Conservation (phyloP, 2,329 filamentous ascomycete species). For the Ophiostoma perfectum region DNA sequence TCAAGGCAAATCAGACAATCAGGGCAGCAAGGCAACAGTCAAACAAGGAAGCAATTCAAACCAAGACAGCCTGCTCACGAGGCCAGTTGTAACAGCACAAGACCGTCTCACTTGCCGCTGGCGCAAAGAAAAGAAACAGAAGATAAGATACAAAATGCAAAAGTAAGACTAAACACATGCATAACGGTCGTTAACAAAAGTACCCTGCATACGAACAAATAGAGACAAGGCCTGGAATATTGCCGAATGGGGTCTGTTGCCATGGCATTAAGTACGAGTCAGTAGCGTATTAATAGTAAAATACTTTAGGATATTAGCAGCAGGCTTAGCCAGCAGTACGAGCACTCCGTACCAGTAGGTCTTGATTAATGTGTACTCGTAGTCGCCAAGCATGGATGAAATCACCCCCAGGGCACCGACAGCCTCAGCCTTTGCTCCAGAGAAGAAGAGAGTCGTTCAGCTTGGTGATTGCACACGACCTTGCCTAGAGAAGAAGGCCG, state of each 20-base stretch:
- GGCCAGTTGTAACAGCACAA: neutral
- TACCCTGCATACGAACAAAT: neutral
- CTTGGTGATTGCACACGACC: too few relatives aligned
- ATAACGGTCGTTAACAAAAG: too few relatives aligned
- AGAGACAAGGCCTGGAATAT: neutral
- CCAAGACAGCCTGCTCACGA: neutral
- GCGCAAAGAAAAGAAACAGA: neutral
- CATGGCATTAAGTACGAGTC: neutral
- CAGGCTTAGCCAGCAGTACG: too few relatives aligned
- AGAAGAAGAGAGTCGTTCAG: too few relatives aligned
- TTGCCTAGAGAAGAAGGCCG: too few relatives aligned
- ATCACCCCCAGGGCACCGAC: conserved; percentile 4
- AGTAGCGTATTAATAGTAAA: neutral
- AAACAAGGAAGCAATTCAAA: neutral
- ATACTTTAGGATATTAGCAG: too few relatives aligned
- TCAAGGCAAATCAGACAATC: too few relatives aligned
- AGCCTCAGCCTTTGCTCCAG: neutral
- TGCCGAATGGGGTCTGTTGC: neutral
- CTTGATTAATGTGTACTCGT: neutral
- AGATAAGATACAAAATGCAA: neutral
- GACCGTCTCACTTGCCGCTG: conserved; percentile 8
- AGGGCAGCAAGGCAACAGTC: too few relatives aligned
- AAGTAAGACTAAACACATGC: too few relatives aligned
- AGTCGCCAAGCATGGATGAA: neutral
- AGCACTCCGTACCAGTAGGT: too few relatives aligned